phyloP scores from a whole-genome alignment of 2,329 filamentous ascomycete genomes.

The Chrysoporthe deuterocubensis region DNA sequence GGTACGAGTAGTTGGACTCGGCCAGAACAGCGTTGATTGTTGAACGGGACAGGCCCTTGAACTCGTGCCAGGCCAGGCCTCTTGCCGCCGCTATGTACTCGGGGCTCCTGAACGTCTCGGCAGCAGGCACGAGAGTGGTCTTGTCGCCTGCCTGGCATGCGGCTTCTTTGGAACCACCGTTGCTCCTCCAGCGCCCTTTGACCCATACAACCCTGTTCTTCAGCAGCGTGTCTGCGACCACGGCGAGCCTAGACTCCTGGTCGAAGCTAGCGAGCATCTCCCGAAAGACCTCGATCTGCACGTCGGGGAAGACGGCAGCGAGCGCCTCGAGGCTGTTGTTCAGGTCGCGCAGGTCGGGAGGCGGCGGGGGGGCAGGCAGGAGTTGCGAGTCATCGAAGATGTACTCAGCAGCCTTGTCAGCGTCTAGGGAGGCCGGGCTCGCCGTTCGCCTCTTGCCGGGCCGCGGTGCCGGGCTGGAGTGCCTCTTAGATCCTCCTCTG shows the following conservation, averaged over 20 bases:
- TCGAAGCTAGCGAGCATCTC: constrained; percentile 79
- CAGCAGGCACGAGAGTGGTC: constrained; percentile 49
- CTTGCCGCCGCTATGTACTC: constrained; percentile 73
- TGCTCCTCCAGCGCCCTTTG: constrained; percentile 66
- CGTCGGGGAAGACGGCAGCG: constrained; percentile 74
- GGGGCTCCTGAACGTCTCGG: constrained; percentile 69
- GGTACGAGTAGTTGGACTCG: constrained; percentile 80
- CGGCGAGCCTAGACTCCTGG: constrained; percentile 74
- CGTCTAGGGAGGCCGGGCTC: constrained; percentile 36
- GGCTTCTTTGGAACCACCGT: constrained; percentile 38
- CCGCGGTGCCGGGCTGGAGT: constrained; percentile 31
- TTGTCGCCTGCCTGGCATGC: constrained; percentile 5
- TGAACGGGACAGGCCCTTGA: constrained; percentile 73
- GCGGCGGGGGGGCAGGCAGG: constrained; percentile 50
- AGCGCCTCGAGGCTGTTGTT: constrained; percentile 72
- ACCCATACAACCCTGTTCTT: constrained; percentile 73
- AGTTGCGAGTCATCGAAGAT: constrained; percentile 63
- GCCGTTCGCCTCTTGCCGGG: constrained; percentile 34
- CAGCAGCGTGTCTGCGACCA: constrained; percentile 77
- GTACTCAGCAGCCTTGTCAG: constrained; percentile 45
- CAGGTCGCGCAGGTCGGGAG: constrained; percentile 68
- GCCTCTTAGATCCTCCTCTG: constrained; percentile 32
- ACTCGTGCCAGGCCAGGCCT: constrained; percentile 72
- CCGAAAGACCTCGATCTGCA: constrained; percentile 81
- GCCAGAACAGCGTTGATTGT: constrained; percentile 79